Base-by-base conservation (phyloP, 2,329 filamentous ascomycete species). In the Calonectria leucothoes region DNA sequence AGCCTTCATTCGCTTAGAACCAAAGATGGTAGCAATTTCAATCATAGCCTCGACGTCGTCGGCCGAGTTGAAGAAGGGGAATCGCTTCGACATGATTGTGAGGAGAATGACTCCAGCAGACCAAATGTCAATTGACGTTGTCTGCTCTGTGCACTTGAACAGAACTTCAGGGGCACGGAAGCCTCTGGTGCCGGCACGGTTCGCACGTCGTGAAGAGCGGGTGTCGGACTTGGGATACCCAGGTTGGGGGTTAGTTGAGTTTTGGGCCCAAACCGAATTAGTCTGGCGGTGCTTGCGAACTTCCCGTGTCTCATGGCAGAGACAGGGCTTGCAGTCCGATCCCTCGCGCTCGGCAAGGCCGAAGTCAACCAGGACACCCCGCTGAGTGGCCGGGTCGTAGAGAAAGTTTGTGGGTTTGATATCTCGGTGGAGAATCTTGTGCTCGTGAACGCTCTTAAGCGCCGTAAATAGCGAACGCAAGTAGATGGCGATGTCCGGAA, bases 351-450 rank as follows among this genome's bases (percentile, higher is more conserved):
- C 97, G 42, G 97, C 97, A 20, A 99, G 90, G n/a, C 97, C 97
- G 86, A 99, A 99, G 82, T 99, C 97, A n/a, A 99, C 97, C 0
- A 99, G 90, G 2, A 99, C 96, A 49, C 97, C 97, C 69, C 94
- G 93, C 79, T 93, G 91, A 52, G 93, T 91, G 14, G 91, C 87
- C 0, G 95, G 94, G 76, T 98, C 95, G 85, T 98, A 98, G 48
- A 98, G 90, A 80, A 98, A 98, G 82, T 98, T 98, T 27, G 97
- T 99, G 7, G 97, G 97, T 82, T 98, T 98, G 82, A 98, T 98
- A 82, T 98, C 96, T 76, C 96, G 93, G 82, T 99, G 97, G 25
- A 99, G 90, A 73, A 99, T 98, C 49, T 91, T 90, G 81, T 94
- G 92, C 7, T 91, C 89, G 83, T 99, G 97, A 6, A 98, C 96